Evolutionary conservation across 345 rosid species (phyloP), one percentile per base, ranked within the genome.

Genomic region (Populus pruinosa): DNA sequence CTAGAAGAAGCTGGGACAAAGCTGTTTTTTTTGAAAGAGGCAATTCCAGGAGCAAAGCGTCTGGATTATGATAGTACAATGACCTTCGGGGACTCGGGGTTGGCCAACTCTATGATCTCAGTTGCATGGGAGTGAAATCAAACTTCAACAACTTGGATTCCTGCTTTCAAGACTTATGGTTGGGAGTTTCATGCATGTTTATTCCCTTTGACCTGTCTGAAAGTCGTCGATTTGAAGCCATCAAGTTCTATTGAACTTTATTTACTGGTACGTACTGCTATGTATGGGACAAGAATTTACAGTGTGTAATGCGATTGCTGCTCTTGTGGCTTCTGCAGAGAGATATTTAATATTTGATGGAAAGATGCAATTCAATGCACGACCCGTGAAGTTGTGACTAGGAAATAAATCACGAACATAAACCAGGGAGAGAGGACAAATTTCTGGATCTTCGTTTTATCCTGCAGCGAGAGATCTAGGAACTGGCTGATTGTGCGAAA

Each of bases 61-160:
- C 87, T 96, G 81, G 96, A 92, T 73, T 94, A 85, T 71, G 90
- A 85, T n/a, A 81, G 82, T 78, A 89, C 87, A 76, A 72, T 91
- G 80, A 89, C 91, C n/a, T 91, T 96, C 67, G 96, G 81, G 62
- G 96, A 91, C 72, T 92, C 96, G 1, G 97, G 96, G 36, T 89
- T 96, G 49, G 98, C 97, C 77, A 94, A 92, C 90, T 89, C 98
- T 17, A 92, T 96, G 88, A 85, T 94, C 55, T 87, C 87, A 1
- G 88, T 93, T 80, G 83, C 93, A 69, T 91, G 90, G 94, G 94
- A 88, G 73, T 90, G 88, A 90, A 75, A 39, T 16, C 72, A 27
- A 16, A 56, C 55, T 8, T 38, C 9, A 56, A 36, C 25, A 16
- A 27, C 12, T 44, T 2, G 23, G 36, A n/a, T 38, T 33, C 18